These are phyloP conservation scores for Naumovozyma baii DNA, from an alignment of 805 yeast genomes.

Conservation along the genomic window DNA sequence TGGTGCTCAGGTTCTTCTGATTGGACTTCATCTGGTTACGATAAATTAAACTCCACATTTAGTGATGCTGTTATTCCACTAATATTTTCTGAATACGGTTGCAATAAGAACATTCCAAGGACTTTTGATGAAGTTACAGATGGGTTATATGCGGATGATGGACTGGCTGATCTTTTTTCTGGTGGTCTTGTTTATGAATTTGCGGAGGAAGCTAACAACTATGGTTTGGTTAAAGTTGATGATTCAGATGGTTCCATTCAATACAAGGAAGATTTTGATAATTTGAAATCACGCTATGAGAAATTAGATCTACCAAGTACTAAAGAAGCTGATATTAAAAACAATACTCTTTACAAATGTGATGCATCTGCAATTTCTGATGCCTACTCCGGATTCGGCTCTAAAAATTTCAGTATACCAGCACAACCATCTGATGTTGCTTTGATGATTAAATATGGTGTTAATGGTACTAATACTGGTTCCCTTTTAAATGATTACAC, in stretches of 20 bases:
- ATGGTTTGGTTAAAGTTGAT: constrained; percentile 60
- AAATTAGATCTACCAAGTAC: constrained; percentile 33
- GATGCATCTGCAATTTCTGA: constrained; percentile 30
- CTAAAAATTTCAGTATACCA: constrained; percentile 39
- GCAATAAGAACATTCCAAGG: constrained; percentile 70
- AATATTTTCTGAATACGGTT: constrained; percentile 73
- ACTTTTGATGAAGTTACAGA: constrained; percentile 70
- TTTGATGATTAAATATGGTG: constrained; percentile 40
- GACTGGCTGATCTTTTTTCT: constrained; percentile 56
- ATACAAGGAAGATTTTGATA: constrained; percentile 40
- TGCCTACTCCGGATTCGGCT: constrained; percentile 35
- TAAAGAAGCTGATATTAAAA: constrained; percentile 30
- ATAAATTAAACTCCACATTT: constrained; percentile 45
- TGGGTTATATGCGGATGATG: constrained; percentile 46
- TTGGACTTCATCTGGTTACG: constrained; percentile 66
- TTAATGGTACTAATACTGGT: constrained; percentile 37
- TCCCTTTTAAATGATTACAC: constrained; percentile 33
- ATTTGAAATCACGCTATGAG: constrained; percentile 37
- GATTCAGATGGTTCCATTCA: constrained; percentile 34
- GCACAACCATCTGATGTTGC: constrained; percentile 37
- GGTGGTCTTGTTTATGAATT: constrained; percentile 95
- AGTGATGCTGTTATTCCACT: constrained; percentile 54
- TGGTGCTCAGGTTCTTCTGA: constrained; percentile 68
- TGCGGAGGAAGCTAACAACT: constrained; percentile 63
- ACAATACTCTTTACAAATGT: constrained; percentile 32